phyloP scores from a whole-genome alignment of 257 asterid genomes.

The Eucommia ulmoides region DNA sequence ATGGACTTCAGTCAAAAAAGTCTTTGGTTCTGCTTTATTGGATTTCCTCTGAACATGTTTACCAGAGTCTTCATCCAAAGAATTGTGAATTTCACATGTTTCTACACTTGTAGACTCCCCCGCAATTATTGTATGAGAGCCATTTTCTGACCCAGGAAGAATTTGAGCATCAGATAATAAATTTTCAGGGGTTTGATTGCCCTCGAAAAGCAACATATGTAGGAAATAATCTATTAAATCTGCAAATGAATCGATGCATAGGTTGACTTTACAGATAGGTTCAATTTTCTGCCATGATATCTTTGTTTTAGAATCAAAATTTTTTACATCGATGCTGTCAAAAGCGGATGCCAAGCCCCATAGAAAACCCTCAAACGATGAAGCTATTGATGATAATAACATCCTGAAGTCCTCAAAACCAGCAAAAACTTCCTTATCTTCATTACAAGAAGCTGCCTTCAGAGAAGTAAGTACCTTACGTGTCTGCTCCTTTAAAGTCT shows the following conservation, averaged over 20 bases:
- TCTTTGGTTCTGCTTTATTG: constrained; percentile 17
- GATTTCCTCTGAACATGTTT: constrained; percentile 17
- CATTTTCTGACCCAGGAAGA: constrained; percentile 12
- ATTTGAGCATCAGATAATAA: constrained; percentile 10
- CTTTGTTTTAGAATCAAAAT: constrained; percentile 18
- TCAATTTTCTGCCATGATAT: constrained; percentile 26
- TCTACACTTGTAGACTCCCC: constrained; percentile 13
- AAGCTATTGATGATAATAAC: constrained; percentile 35
- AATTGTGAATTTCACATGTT: constrained; percentile 16
- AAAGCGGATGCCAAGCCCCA: constrained; percentile 56
- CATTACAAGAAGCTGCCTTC: constrained; percentile 16
- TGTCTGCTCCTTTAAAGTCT: constrained; percentile 33
- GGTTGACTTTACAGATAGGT: constrained; percentile 26
- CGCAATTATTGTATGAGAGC: no score
- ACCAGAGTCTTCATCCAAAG: constrained; percentile 12
- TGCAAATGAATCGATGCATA: constrained; percentile 33
- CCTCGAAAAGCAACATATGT: constrained; percentile 42
- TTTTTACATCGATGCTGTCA: constrained; percentile 19
- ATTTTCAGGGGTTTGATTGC: constrained; percentile 13
- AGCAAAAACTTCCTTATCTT: constrained; percentile 20
- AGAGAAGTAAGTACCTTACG: constrained; percentile 20
- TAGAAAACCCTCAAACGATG: constrained; percentile 69
- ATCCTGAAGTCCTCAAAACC: constrained; percentile 30
- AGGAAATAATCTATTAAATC: constrained; percentile 23
- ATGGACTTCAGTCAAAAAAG: constrained; percentile 40